These are phyloP conservation scores for Ceratocystis albifundus DNA, from an alignment of 2,329 filamentous ascomycete genomes.

Conservation along the genomic window DNA sequence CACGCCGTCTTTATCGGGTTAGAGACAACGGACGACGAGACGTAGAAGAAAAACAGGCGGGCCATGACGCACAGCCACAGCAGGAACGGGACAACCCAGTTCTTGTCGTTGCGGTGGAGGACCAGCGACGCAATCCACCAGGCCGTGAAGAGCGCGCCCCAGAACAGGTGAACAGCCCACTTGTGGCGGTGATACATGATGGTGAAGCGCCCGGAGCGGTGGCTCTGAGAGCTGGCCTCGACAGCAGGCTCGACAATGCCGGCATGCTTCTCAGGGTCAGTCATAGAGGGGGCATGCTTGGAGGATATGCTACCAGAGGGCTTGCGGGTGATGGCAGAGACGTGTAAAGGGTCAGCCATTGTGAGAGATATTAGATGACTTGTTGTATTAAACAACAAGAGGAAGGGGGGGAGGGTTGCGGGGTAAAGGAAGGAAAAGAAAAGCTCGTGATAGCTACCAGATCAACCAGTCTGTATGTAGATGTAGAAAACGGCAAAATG, in stretches of 20 bases:
- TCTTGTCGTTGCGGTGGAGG: conserved; percentile 58
- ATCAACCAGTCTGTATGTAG: neutral
- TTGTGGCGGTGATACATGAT: conserved; percentile 37
- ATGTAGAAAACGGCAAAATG: neutral
- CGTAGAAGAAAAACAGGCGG: conserved; percentile 61
- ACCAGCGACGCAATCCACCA: conserved; percentile 72
- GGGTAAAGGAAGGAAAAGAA: neutral
- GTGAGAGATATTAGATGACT: neutral
- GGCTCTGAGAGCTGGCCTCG: conserved; percentile 25
- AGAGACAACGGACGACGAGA: conserved; percentile 56
- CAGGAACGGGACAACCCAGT: conserved; percentile 77
- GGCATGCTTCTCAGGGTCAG: conserved; percentile 33
- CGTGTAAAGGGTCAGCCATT: conserved; percentile 31
- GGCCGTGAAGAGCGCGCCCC: conserved; percentile 38
- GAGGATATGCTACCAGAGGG: conserved; percentile 22
- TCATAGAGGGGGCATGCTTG: conserved; percentile 24
- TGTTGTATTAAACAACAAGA: neutral
- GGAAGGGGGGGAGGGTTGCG: neutral
- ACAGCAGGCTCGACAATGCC: conserved; percentile 26
- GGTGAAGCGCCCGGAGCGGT: conserved; percentile 26
- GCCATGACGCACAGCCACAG: conserved; percentile 64
- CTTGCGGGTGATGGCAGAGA: conserved; percentile 23
- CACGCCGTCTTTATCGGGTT: conserved; percentile 56
- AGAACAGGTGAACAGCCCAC: conserved; percentile 37
- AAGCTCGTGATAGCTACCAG: neutral